These are phyloP conservation scores for Theobroma grandiflorum DNA, from an alignment of 441 rosid genomes.

Conservation along the genomic window DNA sequence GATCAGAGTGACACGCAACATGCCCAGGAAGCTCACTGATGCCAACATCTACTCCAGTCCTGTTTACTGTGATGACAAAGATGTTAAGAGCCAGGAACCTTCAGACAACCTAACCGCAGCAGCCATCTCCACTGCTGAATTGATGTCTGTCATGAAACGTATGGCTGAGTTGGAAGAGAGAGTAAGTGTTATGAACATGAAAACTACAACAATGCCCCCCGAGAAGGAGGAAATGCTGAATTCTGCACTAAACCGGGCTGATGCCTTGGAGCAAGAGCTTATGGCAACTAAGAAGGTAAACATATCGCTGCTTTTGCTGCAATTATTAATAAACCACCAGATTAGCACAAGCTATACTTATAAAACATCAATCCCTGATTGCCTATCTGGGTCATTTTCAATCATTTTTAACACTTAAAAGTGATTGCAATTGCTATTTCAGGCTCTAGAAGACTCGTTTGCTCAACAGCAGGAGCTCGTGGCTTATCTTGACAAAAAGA, in stretches of 20 bases:
- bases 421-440: constrained; percentile 16
- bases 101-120: constrained; percentile 35
- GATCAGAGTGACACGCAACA: constrained; percentile 73
- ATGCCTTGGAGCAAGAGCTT: constrained; percentile 80
- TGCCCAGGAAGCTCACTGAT: constrained; percentile 71
- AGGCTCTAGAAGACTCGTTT: constrained; percentile 84
- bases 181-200: constrained; percentile 50
- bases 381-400: background rate
- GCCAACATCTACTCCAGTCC: constrained; percentile 59
- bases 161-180: constrained; percentile 87
- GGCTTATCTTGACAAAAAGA: constrained; percentile 83
- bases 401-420: background rate
- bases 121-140: constrained; percentile 55
- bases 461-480: constrained; percentile 71
- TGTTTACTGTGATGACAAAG: constrained; percentile 42
- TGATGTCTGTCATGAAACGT: constrained; percentile 63
- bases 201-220: constrained; percentile 63
- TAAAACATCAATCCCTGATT: background rate
- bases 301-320: background rate
- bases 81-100: constrained; percentile 37
- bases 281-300: constrained; percentile 74
- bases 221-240: constrained; percentile 82
- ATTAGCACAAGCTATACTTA: background rate
- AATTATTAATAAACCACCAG: background rate
- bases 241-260: constrained; percentile 67